Evolutionary conservation across 371 early-diverging fungal genomes (phyloP).

Genomic region (Mortierella sp.): DNA sequence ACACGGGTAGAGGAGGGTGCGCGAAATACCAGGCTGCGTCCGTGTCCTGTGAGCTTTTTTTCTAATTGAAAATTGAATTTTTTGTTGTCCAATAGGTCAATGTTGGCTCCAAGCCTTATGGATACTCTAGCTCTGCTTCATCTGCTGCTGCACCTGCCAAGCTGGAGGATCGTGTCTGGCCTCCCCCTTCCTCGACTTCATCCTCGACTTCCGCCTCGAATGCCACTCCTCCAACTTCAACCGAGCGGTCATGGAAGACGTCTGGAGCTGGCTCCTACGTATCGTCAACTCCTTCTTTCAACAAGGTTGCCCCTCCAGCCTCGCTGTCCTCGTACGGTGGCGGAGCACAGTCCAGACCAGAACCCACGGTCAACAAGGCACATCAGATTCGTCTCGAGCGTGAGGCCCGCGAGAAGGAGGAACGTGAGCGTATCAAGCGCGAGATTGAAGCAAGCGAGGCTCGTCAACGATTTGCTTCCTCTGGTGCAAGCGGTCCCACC

Average conservation of each 20-base stretch:
- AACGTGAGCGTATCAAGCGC: constrained; percentile 56
- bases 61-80: neutral
- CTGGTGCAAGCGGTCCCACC: neutral
- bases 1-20: neutral
- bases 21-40: neutral
- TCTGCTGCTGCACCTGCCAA: constrained; percentile 24
- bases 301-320: constrained; percentile 38
- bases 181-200: constrained; percentile 28
- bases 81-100: constrained; percentile 15
- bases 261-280: constrained; percentile 35
- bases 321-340: constrained; percentile 28
- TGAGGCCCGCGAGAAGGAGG: constrained; percentile 71
- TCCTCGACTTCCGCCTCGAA: constrained; percentile 13
- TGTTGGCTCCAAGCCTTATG: constrained; percentile 22
- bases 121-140: constrained; percentile 11
- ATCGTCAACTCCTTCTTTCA: constrained; percentile 33
- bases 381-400: constrained; percentile 57
- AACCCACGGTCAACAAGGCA: constrained; percentile 51
- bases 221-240: constrained; percentile 23
- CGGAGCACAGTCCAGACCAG: constrained; percentile 19
- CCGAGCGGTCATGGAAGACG: constrained; percentile 38
- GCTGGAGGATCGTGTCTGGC: constrained; percentile 34
- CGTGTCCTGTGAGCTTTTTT: neutral
- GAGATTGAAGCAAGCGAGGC: constrained; percentile 60
- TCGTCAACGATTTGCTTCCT: constrained; percentile 26